Percentiles rank a stretch among this genome's conserved stretches.
These are phyloP conservation scores for Stentor coeruleus DNA, from an alignment of 73 alveolate genomes.

Conservation along the genomic window DNA sequence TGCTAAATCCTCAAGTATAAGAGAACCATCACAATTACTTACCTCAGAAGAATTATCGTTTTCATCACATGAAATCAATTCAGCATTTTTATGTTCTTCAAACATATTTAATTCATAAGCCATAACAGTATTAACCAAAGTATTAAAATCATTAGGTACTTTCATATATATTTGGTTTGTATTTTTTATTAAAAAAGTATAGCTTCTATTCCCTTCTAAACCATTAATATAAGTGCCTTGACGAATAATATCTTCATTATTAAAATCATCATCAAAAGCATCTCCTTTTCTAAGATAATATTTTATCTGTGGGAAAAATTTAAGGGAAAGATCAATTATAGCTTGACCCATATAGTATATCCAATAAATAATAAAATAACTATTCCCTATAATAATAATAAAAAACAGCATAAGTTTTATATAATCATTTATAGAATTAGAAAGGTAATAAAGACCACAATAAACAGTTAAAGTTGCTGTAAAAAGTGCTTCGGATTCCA, in stretches of 20 bases:
- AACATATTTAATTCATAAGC: too few species aligned
- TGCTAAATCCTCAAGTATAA: too few species aligned
- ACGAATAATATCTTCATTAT: background rate
- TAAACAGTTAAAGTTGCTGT: constrained; percentile 50
- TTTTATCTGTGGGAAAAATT: background rate
- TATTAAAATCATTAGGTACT: too few species aligned
- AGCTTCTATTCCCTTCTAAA: background rate
- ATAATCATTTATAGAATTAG: background rate
- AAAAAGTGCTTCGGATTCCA: background rate
- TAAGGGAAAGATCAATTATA: background rate
- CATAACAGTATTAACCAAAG: too few species aligned
- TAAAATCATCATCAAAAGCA: background rate
- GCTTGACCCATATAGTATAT: background rate
- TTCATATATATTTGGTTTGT: too few species aligned
- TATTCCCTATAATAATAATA: background rate
- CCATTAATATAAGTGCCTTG: background rate
- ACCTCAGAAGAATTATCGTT: too few species aligned
- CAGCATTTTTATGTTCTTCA: background rate
- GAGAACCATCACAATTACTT: too few species aligned
- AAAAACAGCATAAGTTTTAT: background rate
- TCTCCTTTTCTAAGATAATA: background rate
- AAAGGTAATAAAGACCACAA: constrained; percentile 51
- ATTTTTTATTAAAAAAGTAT: background rate
- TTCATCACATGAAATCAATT: too few species aligned
- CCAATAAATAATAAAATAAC: constrained; percentile 15